A percentile compares a stretch with the other conserved stretches of the same genome.
These are phyloP conservation scores for Mortierella sp. DNA, from an alignment of 371 early-diverging fungal genomes.

Conservation along the genomic window DNA sequence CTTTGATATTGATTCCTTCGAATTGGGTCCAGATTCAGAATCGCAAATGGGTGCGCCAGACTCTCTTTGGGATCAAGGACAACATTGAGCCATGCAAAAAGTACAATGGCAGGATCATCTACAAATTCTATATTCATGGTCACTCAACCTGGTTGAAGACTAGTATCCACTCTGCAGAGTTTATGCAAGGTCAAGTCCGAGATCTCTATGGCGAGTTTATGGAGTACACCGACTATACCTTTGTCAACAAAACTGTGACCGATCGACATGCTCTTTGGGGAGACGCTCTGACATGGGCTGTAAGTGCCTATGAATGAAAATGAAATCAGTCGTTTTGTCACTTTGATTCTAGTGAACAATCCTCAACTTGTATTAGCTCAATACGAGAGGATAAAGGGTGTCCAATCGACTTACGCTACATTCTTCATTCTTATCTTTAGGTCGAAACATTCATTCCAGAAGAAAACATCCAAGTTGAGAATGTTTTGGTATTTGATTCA, in stretches of 20 bases:
- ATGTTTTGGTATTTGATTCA: conserved; percentile 44
- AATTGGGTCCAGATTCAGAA: conserved; percentile 55
- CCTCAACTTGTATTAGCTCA: too few species aligned
- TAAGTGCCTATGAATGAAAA: conserved; percentile 18
- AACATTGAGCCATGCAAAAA: conserved; percentile 63
- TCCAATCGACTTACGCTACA: neutral
- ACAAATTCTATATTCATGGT: conserved; percentile 68
- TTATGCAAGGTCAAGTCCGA: conserved; percentile 56
- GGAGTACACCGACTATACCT: conserved; percentile 63
- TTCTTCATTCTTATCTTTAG: conserved; percentile 10
- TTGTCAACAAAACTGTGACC: conserved; percentile 53
- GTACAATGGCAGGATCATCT: conserved; percentile 59
- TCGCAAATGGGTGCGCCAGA: conserved; percentile 61
- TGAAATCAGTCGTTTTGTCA: neutral
- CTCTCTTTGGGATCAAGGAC: conserved; percentile 64
- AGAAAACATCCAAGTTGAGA: conserved; percentile 38
- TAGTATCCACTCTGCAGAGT: conserved; percentile 41
- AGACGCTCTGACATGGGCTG: conserved; percentile 44
- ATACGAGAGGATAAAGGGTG: neutral
- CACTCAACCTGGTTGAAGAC: conserved; percentile 30
- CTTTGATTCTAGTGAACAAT: too few species aligned
- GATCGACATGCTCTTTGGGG: conserved; percentile 57
- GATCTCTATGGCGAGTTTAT: conserved; percentile 65
- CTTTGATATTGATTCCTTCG: conserved; percentile 64
- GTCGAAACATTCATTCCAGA: conserved; percentile 42